phyloP scores from a whole-genome alignment of 2,329 filamentous ascomycete species.

The Sporothrix variecibatus region DNA sequence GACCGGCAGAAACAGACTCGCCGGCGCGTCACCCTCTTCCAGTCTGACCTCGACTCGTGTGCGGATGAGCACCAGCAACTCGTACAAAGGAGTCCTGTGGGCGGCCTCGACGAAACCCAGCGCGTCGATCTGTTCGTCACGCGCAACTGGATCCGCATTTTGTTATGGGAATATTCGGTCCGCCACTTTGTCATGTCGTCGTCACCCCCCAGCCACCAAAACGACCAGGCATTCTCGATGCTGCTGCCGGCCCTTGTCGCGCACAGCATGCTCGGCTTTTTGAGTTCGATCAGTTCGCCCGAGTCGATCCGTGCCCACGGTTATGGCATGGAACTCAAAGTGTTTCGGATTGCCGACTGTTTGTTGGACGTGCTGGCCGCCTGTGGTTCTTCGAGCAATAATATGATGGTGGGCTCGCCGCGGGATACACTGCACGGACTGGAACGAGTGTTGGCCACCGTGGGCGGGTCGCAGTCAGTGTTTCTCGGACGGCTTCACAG shows the following conservation, averaged over 20 bases:
- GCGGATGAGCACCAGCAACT: too few relatives aligned
- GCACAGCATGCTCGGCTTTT: background rate
- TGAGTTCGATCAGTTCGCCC: background rate
- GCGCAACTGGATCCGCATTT: slow-evolving; percentile 13
- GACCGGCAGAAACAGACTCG: background rate
- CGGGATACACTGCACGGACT: background rate
- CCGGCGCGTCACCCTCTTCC: slow-evolving; percentile 5
- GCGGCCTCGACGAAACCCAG: background rate
- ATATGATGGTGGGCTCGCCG: background rate
- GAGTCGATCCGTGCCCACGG: slow-evolving; percentile 8
- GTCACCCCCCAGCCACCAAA: background rate
- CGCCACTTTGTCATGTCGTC: slow-evolving; percentile 15
- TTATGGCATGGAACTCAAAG: slow-evolving; percentile 12
- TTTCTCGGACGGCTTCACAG: background rate
- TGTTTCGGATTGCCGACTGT: slow-evolving; percentile 9
- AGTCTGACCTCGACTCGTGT: slow-evolving; percentile 6
- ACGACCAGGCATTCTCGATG: background rate
- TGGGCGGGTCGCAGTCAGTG: background rate
- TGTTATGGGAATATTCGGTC: slow-evolving; percentile 7
- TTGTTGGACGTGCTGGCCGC: background rate
- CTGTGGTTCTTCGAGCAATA: background rate
- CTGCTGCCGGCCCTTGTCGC: background rate
- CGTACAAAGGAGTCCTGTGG: too few relatives aligned
- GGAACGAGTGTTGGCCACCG: background rate
- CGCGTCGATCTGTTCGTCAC: background rate